Conservation (phyloP, 2,329 filamentous ascomycete species). For the Epichloe hybrida region DNA sequence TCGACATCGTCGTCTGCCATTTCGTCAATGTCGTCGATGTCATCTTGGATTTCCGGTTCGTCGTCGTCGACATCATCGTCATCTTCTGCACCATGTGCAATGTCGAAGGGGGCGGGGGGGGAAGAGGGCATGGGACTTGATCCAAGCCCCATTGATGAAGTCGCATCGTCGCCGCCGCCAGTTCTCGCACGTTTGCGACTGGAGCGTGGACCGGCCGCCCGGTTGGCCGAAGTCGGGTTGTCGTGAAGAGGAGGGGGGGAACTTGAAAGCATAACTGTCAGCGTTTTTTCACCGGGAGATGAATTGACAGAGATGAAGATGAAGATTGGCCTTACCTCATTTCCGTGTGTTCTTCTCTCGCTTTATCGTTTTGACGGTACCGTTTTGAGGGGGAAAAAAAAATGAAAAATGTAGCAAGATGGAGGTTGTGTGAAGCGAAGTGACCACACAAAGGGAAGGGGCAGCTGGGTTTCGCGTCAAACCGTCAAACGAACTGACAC, state of each 20-base stretch:
- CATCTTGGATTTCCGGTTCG: conserved; percentile 58
- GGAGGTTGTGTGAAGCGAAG: conserved; percentile 1
- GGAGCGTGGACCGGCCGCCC: conserved; percentile 41
- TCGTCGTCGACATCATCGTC: conserved; percentile 56
- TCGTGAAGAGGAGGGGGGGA: conserved; percentile 27
- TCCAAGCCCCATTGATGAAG: conserved; percentile 35
- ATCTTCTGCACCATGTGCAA: conserved; percentile 54
- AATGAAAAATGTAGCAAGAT: not conserved
- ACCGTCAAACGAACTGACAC: conserved; percentile 7
- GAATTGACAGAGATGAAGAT: not conserved
- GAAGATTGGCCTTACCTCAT: conserved; percentile 13
- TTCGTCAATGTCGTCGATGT: conserved; percentile 67
- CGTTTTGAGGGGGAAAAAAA: too few relatives aligned
- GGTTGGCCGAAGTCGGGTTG: conserved; percentile 64
- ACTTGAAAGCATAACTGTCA: conserved; percentile 30
- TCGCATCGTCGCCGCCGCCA: conserved; percentile 32
- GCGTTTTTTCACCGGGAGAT: too few relatives aligned
- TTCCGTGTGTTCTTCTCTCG: not conserved
- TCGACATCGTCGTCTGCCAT: conserved; percentile 72
- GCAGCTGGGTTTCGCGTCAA: conserved; percentile 13
- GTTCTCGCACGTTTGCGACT: conserved; percentile 43
- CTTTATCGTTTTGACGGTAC: not conserved
- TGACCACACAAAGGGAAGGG: not conserved
- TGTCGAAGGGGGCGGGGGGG: conserved; percentile 43
- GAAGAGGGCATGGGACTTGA: conserved; percentile 56